Evolutionary conservation across 768 basidiomycete genomes (phyloP), one percentile per base, ranked within the genome.

Genomic region (Rubroboletus pulcherrimus): DNA sequence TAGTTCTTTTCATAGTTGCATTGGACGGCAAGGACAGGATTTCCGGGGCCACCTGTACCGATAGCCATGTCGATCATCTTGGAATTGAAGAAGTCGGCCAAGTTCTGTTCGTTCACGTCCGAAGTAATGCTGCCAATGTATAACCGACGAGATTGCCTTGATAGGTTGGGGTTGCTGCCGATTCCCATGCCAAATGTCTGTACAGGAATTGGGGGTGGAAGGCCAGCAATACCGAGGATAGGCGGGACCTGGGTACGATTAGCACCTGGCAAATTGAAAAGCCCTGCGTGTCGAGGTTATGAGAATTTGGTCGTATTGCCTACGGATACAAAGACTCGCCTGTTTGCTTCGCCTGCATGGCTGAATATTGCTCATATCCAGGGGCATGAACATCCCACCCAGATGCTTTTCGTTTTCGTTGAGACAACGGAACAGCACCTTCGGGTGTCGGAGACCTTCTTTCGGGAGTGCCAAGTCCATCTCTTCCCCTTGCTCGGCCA

Each of bases 1-100:
- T 98, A 99, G 64, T 93, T 94, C 79, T 98, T 99, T 73, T 98
- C 97, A 65, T 94, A 94, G 68, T 98, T 98, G 76, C 97, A 90
- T 67, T 96, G 93, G 6, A 97, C 93, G 19, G 89, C 89, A 33
- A 95, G 80, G 33, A 98, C 93, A 10, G 96, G 92, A 59, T 93
- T 93, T 21, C 92, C 93, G 24, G 90, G 83, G 19, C 81, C 83
- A 30, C 86, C 88, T 7, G 91, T 91, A 14, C 92, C 90, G 45
- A 95, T 85, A 58, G 80, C 81, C 85, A 91, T 91, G 73, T 98
- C 93, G 39, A 81, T 83, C 94, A 98, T 98, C 76, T 96, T 93
- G 53, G 79, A 76, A 67, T 98, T 98, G 84, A 99, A 98, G 77
- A 98, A 97, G 37, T 93, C 88, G 15, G 86, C 84, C 41, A 98